Base-by-base conservation (phyloP, 345 rosid genomes). In the Boechera divaricarpa region DNA sequence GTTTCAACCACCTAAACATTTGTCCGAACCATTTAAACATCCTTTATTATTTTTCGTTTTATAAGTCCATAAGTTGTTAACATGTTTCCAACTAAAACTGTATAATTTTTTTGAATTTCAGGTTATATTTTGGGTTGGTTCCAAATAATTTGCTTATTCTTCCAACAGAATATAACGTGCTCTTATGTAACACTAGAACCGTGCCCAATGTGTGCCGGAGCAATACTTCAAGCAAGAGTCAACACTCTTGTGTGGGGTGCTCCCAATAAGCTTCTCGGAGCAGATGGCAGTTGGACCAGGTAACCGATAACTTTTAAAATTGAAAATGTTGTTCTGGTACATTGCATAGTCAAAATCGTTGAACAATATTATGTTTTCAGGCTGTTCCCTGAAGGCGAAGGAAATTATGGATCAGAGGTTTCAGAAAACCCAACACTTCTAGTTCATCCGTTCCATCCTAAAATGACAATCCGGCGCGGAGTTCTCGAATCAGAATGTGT, bases 161-260 rank as follows among this genome's bases (percentile, higher is more conserved):
- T 52, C 31, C 38, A 59, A 66, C 88, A 92, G 97, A 94, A 86
- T 48, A 78, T 96, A 1, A 89, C 98, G 21, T 18, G 5, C 91
- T 92, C 45, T 95, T 95, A 95, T 72, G 96, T 92, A 79, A 92
- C 99, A 53, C 90, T 95, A 45, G 99, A 95, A 82, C 98, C 99
- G 2, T 95, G 98, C 59, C 88, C 98, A 8, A 92, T 95, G 96
- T 95, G 99, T 83, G 99, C 98, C 66, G 99, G 99, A 73, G 98
- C 99, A 71, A 91, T 92, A 70, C 98, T 92, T 81, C 99, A 92
- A 84, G 96, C 97, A 66, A 89, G 98, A 74, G 85, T 95, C 7
- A 82, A 90, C 69, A 86, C 89, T 67, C 89, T 95, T 63, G 97
- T 95, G 28, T 92, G 99, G 99, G 98, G 97, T 82, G 97, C 99